Evolutionary conservation across 768 basidiomycete species (phyloP).

Genomic region (Mycena pura): DNA sequence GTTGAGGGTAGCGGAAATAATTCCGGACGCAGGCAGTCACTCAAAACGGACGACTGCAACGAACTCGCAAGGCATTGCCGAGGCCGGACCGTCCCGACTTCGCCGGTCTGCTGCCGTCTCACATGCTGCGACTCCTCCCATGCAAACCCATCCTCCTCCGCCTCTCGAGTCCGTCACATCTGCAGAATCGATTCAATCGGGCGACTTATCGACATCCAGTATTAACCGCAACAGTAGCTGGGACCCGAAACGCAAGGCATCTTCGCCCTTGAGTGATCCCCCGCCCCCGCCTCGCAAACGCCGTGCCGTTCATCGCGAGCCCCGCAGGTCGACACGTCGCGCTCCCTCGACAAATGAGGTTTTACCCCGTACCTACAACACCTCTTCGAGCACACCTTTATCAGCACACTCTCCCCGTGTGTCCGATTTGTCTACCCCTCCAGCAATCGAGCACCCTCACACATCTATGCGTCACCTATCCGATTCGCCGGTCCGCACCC

Average conservation of each 20-base stretch:
- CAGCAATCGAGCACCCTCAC: too few relatives aligned
- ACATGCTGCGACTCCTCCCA: neutral
- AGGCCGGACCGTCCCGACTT: slow-evolving; percentile 17
- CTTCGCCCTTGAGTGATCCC: neutral
- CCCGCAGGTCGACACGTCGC: too few relatives aligned
- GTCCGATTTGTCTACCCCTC: too few relatives aligned
- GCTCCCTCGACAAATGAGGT: too few relatives aligned
- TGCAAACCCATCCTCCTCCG: neutral
- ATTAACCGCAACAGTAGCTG: neutral
- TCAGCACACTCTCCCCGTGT: too few relatives aligned
- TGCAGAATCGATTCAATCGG: neutral
- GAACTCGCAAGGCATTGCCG: slow-evolving; percentile 3
- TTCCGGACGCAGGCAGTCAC: neutral
- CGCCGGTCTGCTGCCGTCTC: slow-evolving; percentile 24
- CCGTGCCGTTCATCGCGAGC: too few relatives aligned
- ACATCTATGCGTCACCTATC: too few relatives aligned
- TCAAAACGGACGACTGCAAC: neutral
- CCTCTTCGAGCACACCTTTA: too few relatives aligned
- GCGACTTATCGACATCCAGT: neutral
- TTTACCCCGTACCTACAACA: too few relatives aligned
- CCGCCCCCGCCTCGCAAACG: slow-evolving; percentile 1
- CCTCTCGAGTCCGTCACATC: neutral
- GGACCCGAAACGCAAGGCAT: slow-evolving; percentile 5
- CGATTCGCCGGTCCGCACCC: too few relatives aligned
- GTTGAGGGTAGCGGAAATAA: neutral